phyloP scores from a whole-genome alignment of 352 stramenopile species.

The Pythium guiyangense region DNA sequence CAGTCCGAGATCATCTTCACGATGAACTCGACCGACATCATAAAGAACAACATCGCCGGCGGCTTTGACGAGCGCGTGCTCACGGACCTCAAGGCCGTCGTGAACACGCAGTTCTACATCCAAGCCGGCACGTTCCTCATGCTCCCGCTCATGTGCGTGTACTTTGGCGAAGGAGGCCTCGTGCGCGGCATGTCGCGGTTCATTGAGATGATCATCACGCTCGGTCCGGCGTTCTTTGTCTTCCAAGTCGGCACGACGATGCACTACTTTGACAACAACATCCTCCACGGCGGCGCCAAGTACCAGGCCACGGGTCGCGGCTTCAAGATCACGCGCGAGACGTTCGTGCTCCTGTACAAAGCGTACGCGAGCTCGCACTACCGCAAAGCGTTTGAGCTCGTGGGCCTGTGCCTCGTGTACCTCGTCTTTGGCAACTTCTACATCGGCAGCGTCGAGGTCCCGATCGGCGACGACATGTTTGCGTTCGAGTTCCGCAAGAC shows the following conservation, averaged over 20 bases:
- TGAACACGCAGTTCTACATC: slow-evolving; percentile 84
- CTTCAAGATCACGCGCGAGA: slow-evolving; percentile 82
- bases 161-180: slow-evolving; percentile 75
- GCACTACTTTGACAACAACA: slow-evolving; percentile 83
- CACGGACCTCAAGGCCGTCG: slow-evolving; percentile 51
- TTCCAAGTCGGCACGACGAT: slow-evolving; percentile 82
- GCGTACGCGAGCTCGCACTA: slow-evolving; percentile 70
- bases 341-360: slow-evolving; percentile 74
- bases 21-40: slow-evolving; percentile 65
- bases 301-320: slow-evolving; percentile 76
- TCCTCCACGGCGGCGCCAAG: slow-evolving; percentile 68
- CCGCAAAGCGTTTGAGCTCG: slow-evolving; percentile 69
- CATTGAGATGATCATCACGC: slow-evolving; percentile 72
- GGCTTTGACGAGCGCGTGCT: slow-evolving; percentile 60
- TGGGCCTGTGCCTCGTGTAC: slow-evolving; percentile 70
- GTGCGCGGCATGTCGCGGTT: slow-evolving; percentile 24
- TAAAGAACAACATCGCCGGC: slow-evolving; percentile 44
- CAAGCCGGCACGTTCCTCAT: slow-evolving; percentile 70
- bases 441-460: slow-evolving; percentile 47
- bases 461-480: slow-evolving; percentile 40
- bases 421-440: slow-evolving; percentile 60
- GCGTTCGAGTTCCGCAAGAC: slow-evolving; percentile 57
- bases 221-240: slow-evolving; percentile 68
- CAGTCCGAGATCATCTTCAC: slow-evolving; percentile 58
- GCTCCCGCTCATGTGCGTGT: slow-evolving; percentile 69